Evolutionary conservation across 306 rosid species (phyloP), one percentile per base, ranked within the genome.

Genomic region (Ziziphus jujuba): DNA sequence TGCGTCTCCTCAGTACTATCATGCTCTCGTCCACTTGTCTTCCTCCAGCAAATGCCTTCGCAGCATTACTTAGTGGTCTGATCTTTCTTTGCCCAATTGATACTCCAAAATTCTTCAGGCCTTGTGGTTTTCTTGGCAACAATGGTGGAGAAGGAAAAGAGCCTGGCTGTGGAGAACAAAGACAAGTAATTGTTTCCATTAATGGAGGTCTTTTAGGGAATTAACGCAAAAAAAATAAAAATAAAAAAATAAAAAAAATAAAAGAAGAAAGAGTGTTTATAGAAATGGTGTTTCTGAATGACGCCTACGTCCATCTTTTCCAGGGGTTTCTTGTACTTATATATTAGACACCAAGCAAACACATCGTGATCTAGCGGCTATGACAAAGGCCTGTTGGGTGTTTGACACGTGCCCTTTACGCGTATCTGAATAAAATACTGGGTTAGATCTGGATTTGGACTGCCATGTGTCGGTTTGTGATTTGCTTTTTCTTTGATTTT

Each of bases 1-100:
- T 73, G 31, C 79, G 74, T 54, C 70, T 69, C 62, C 83, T 65
- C 65, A 79, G 36, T 10, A 73, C 56, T 44, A 73, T 65, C 83
- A 79, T 79, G 69, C 71, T 74, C 65, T 79, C 73, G 21, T 79
- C 83, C 1, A 72, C 75, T 2, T 15, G 40, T 28, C 73, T 35
- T 28, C 78, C 63, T 14, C 72, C 36, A 0, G 48, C 77, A 34
- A 36, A n/a, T 8, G 15, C 48, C 28, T 5, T 33, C 48, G 20
- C 33, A 45, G 10, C 17, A 6, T 1, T 50, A 0, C 21, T 16
- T 28, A 28, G 33, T 4, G 33, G 33, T 50, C 55, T 50, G 20
- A 4, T 17, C 2, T 9, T 16, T 49, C 54, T 49, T 21, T 49
- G 21, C 9, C n/a, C 19, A 17, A 3, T 49, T 2, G 2, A 7